phyloP scores from a whole-genome alignment of 2,329 filamentous ascomycete species.

The Calonectria multiphialidica region DNA sequence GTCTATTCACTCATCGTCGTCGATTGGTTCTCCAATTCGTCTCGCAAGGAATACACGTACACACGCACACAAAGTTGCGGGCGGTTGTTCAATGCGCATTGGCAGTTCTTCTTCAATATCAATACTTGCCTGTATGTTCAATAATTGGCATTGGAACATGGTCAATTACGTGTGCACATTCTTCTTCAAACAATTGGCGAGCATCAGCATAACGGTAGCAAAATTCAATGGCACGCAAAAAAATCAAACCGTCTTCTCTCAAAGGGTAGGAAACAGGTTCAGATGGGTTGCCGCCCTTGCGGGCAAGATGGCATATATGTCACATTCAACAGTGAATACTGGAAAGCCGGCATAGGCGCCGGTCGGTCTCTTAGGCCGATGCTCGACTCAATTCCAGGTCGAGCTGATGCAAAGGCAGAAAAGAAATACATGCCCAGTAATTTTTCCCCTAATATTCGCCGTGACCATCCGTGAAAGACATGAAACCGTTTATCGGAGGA shows the following conservation, averaged over 20 bases:
- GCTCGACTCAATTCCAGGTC: conserved; percentile 70
- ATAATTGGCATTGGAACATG: not conserved
- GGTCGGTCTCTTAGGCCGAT: conserved; percentile 81
- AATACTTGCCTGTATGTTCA: not conserved
- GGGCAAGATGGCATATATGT: conserved; percentile 47
- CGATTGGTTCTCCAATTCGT: not conserved
- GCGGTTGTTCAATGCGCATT: not conserved
- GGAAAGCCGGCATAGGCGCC: conserved; percentile 73
- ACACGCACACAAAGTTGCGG: too few relatives aligned
- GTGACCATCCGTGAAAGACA: conserved; percentile 54
- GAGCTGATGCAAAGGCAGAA: conserved; percentile 64
- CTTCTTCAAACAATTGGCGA: not conserved
- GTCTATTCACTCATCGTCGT: not conserved
- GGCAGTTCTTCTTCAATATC: not conserved
- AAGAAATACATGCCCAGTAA: conserved; percentile 55
- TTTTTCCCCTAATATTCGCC: conserved; percentile 54
- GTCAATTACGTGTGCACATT: not conserved
- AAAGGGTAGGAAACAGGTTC: not conserved
- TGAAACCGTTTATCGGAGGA: conserved; percentile 85
- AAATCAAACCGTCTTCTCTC: not conserved
- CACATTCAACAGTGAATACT: conserved; percentile 53
- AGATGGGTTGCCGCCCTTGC: conserved; percentile 36
- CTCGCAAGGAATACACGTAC: not conserved
- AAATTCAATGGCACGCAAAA: not conserved
- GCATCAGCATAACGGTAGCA: not conserved